phyloP scores from a whole-genome alignment of 2,329 filamentous ascomycete genomes.

The Cytospora piceicola region DNA sequence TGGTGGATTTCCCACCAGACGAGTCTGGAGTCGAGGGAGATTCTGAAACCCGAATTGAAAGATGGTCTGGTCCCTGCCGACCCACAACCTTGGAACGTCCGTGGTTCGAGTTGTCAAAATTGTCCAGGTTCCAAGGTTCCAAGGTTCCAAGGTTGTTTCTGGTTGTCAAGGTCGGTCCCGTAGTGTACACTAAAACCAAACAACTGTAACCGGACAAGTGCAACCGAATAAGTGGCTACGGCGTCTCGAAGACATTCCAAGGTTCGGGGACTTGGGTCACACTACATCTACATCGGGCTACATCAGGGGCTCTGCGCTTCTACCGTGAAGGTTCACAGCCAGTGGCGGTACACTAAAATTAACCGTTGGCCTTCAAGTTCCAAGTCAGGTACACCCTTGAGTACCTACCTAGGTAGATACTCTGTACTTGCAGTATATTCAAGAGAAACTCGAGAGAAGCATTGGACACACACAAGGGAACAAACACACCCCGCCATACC shows the following conservation, averaged over 20 bases:
- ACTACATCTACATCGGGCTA: not conserved
- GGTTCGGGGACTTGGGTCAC: not conserved
- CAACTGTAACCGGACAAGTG: not conserved
- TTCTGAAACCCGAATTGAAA: constrained; percentile 21
- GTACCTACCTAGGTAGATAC: too few species aligned
- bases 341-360: not conserved
- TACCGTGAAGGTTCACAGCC: too few species aligned
- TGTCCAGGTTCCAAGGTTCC: too few species aligned
- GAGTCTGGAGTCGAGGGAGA: constrained; percentile 19
- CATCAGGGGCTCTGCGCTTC: not conserved
- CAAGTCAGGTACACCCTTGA: too few species aligned
- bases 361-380: not conserved
- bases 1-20: constrained; percentile 20
- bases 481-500: not conserved
- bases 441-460: too few species aligned
- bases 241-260: not conserved
- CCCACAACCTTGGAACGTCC: not conserved
- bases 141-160: too few species aligned
- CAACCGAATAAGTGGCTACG: not conserved
- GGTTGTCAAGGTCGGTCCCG: too few species aligned
- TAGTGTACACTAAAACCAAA: not conserved
- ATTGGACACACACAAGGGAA: not conserved
- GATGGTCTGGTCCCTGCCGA: constrained; percentile 9
- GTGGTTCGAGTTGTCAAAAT: too few species aligned
- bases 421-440: too few species aligned